Base-by-base conservation (phyloP, 2,329 filamentous ascomycete genomes). In the Magnaporthales sp. region DNA sequence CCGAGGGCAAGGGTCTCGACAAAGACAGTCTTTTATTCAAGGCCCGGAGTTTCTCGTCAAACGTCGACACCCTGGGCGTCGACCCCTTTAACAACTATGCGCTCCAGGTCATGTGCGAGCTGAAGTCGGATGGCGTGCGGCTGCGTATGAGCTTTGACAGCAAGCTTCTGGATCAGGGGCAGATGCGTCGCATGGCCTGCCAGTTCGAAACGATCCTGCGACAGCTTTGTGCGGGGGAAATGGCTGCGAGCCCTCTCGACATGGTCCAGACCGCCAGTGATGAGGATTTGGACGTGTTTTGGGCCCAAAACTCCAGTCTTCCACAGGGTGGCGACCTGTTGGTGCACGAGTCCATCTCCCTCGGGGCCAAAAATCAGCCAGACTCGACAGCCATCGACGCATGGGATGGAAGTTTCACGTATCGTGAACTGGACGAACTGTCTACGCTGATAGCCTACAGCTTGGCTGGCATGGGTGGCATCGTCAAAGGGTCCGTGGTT, bases 381-480 rank as follows among this genome's bases (percentile, higher is more conserved):
- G 70, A 75, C 22, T 74, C 75, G 26, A 69, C 75, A 4, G 82
- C 82, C 27, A 76, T 84, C n/a, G 73, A 80, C 66, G 82, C 82
- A 0, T 84, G 81, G 81, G 82, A 84, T 67, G 81, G 82, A 32
- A 71, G 72, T 66, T 76, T 82, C 65, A 82, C 80, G 1, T 84
- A 83, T 68, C 66, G 71, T 38, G 76, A 83, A 62, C 74, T 84
- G 1, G 79, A 83, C 38, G 68, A 71, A 1, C 73, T 79, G 19
- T 81, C 82, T 1, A 78, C 77, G 27, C 70, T 70, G 0, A 74
- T 84, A 8, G 81, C 81, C 2, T 70, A 71, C 4, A 73, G 79
- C 66, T 75, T 84, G 1, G 69, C 71, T n/a, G 80, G 80, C 19
- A 73, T 80, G 51, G 69, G n/a, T n/a, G n/a, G 67, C 2, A 66